phyloP scores from a whole-genome alignment of 2,329 filamentous ascomycete genomes.

The Cordyceps militaris region DNA sequence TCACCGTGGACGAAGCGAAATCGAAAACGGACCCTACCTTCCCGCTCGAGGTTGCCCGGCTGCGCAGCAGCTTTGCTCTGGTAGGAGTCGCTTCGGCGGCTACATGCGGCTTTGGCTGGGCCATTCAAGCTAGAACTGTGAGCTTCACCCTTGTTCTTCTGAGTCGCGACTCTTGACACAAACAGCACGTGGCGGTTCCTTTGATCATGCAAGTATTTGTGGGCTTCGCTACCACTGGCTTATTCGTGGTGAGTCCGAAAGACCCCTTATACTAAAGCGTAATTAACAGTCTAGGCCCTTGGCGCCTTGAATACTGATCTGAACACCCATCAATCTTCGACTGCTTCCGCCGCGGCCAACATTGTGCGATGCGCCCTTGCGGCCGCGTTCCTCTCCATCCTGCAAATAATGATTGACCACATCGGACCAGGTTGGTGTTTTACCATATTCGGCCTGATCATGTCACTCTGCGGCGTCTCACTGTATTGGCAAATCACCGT shows the following conservation, averaged over 20 bases:
- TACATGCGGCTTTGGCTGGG: neutral
- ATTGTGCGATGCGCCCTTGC: constrained; percentile 19
- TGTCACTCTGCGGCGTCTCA: constrained; percentile 13
- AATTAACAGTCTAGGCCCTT: neutral
- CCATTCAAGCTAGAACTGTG: neutral
- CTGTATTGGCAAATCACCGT: neutral
- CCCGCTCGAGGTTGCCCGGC: neutral
- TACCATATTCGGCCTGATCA: constrained; percentile 18
- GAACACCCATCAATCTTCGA: constrained; percentile 17
- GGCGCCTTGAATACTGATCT: constrained; percentile 14
- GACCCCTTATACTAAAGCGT: too few species aligned
- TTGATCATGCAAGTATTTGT: constrained; percentile 1
- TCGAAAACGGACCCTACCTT: neutral
- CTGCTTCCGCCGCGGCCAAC: constrained; percentile 20
- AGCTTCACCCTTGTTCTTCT: neutral
- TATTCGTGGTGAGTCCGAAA: neutral
- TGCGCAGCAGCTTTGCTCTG: neutral
- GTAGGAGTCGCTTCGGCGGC: neutral
- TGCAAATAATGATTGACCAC: constrained; percentile 17
- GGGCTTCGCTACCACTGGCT: neutral
- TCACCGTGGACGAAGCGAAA: neutral
- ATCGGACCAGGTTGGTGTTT: constrained; percentile 20
- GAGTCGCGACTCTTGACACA: neutral
- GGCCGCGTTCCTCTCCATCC: constrained; percentile 14
- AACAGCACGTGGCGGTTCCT: neutral